A percentile compares a stretch with the other conserved stretches of the same genome.
phyloP scores from a whole-genome alignment of 1,284 basidiomycete species.

The Schizophyllum commune region DNA sequence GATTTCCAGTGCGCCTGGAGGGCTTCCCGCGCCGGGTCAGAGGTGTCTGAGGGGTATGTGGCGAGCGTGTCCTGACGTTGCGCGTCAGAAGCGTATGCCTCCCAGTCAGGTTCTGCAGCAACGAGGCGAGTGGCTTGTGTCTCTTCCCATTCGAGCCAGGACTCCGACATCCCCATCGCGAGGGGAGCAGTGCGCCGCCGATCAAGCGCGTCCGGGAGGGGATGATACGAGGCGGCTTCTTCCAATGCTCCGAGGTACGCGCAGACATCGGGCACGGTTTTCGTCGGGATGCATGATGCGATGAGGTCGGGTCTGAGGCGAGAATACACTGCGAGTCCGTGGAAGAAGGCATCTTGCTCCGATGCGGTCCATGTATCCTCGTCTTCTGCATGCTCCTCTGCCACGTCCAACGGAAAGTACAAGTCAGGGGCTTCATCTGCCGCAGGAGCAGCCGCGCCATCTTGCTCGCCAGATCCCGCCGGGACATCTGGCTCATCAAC shows the following conservation, averaged over 20 bases:
- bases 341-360: constrained; percentile 70
- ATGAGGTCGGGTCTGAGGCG: constrained; percentile 66
- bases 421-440: not conserved
- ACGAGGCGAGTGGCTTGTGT: constrained; percentile 33
- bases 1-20: not conserved
- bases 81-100: constrained; percentile 11
- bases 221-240: constrained; percentile 17
- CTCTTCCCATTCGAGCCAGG: constrained; percentile 59
- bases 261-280: constrained; percentile 52
- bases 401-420: not conserved
- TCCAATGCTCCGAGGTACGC: constrained; percentile 50
- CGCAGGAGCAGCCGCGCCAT: too few relatives aligned
- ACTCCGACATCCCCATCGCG: constrained; percentile 52
- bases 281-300: constrained; percentile 53
- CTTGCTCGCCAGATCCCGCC: not conserved
- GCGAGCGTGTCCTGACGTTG: constrained; percentile 8
- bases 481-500: not conserved
- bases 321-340: constrained; percentile 54
- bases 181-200: constrained; percentile 21
- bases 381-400: not conserved
- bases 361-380: constrained; percentile 43
- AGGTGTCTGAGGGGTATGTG: constrained; percentile 1
- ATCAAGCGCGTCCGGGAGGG: constrained; percentile 3
- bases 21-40: constrained; percentile 8
- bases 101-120: constrained; percentile 25